Evolutionary conservation across 2,329 filamentous ascomycete genomes (phyloP).

Genomic region (Monilinia fructigena): DNA sequence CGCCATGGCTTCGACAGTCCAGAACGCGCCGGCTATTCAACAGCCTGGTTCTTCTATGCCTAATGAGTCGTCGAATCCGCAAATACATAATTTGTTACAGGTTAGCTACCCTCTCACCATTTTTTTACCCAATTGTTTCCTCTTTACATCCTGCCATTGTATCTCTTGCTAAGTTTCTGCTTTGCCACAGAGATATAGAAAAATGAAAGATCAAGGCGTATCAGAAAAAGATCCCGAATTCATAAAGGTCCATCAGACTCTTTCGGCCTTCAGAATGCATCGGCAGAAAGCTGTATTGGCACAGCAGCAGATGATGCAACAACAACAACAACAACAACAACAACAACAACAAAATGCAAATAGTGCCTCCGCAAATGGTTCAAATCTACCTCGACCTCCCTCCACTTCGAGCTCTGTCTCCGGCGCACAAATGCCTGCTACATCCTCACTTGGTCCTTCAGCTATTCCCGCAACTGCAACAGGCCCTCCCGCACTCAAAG

Average conservation of each 20-base stretch:
- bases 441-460: slow-evolving; percentile 38
- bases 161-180: slow-evolving; percentile 13
- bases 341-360: slow-evolving; percentile 55
- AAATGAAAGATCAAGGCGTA: slow-evolving; percentile 84
- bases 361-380: slow-evolving; percentile 56
- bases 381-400: slow-evolving; percentile 50
- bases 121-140: slow-evolving; percentile 19
- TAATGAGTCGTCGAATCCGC: slow-evolving; percentile 60
- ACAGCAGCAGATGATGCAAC: slow-evolving; percentile 42
- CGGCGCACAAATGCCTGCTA: slow-evolving; percentile 29
- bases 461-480: slow-evolving; percentile 33
- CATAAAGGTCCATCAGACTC: slow-evolving; percentile 74
- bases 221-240: slow-evolving; percentile 82
- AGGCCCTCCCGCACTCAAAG: slow-evolving; percentile 30
- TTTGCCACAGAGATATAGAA: slow-evolving; percentile 70
- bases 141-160: slow-evolving; percentile 6
- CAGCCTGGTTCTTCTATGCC: slow-evolving; percentile 61
- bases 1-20: slow-evolving; percentile 73
- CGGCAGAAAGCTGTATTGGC: slow-evolving; percentile 37
- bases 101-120: slow-evolving; percentile 34
- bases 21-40: slow-evolving; percentile 67
- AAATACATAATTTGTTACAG: slow-evolving; percentile 71
- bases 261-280: slow-evolving; percentile 68
- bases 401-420: slow-evolving; percentile 39
- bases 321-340: slow-evolving; percentile 51